phyloP scores from a whole-genome alignment of 306 rosid genomes.

The Hippophae gyantsensis region DNA sequence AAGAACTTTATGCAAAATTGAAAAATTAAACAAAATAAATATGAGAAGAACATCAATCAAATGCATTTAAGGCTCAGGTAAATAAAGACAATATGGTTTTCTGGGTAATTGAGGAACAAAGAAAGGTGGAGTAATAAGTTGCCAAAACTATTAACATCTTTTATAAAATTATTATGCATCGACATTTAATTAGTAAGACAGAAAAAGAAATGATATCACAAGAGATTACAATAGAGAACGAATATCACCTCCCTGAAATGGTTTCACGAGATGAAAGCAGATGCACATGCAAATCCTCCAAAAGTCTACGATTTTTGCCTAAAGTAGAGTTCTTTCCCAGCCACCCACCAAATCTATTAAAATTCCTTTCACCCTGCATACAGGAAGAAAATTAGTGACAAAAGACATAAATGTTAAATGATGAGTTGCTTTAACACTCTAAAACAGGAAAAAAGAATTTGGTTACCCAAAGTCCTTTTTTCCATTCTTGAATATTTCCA shows the following conservation, averaged over 20 bases:
- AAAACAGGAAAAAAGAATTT: slow-evolving; percentile 14
- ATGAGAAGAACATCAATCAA: no score
- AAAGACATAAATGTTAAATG: slow-evolving; percentile 7
- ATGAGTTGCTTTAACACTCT: not conserved
- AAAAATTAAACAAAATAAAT: no score
- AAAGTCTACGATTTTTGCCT: slow-evolving; percentile 70
- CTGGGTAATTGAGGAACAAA: no score
- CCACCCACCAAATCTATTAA: slow-evolving; percentile 93
- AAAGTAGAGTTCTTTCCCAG: slow-evolving; percentile 84
- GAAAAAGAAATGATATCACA: not conserved
- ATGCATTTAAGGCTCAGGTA: no score
- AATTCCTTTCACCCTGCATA: slow-evolving; percentile 77
- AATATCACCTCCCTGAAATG: slow-evolving; percentile 60
- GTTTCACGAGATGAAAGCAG: slow-evolving; percentile 86
- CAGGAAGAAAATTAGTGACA: slow-evolving; percentile 13
- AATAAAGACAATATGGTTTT: no score
- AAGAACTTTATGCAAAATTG: no score
- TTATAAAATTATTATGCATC: no score
- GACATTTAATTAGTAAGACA: no score
- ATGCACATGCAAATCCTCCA: slow-evolving; percentile 87
- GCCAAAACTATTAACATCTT: no score
- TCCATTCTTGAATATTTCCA: no score
- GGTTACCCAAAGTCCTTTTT: not conserved
- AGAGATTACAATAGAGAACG: slow-evolving; percentile 11
- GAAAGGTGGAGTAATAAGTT: no score